Conservation (phyloP, 495 filamentous ascomycete genomes). For the Lasiosphaeria hispida region DNA sequence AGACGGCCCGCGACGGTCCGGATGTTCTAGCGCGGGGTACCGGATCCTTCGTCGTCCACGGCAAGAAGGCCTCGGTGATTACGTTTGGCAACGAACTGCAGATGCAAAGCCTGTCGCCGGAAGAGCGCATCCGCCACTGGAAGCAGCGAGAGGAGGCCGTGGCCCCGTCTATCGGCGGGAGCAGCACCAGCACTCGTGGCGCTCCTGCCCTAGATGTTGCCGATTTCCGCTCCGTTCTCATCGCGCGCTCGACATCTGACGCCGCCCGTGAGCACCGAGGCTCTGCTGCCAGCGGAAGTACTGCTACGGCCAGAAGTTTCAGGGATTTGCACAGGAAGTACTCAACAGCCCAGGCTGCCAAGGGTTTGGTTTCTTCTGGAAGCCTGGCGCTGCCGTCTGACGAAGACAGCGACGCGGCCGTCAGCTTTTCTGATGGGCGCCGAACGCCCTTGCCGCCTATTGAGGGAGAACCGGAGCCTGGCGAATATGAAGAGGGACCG, state of each 20-base stretch:
- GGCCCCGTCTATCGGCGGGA: slow-evolving; percentile 4
- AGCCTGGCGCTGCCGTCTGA: slow-evolving; percentile 46
- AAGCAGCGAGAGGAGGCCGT: slow-evolving; percentile 38
- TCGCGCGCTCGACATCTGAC: slow-evolving; percentile 26
- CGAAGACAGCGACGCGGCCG: slow-evolving; percentile 55
- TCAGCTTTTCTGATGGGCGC: slow-evolving; percentile 56
- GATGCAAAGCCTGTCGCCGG: slow-evolving; percentile 75
- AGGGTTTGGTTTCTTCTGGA: slow-evolving; percentile 22
- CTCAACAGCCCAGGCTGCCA: slow-evolving; percentile 42
- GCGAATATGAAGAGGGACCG: slow-evolving; percentile 11
- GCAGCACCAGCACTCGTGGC: not conserved
- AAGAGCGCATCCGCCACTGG: slow-evolving; percentile 63
- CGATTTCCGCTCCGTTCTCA: slow-evolving; percentile 35
- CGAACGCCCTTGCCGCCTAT: slow-evolving; percentile 52
- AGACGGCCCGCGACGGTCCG: slow-evolving; percentile 50
- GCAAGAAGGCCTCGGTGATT: slow-evolving; percentile 95
- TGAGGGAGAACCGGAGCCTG: slow-evolving; percentile 39
- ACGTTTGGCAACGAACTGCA: slow-evolving; percentile 92
- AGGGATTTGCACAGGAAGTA: slow-evolving; percentile 52
- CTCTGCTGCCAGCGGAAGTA: slow-evolving; percentile 54
- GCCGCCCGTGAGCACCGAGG: slow-evolving; percentile 42
- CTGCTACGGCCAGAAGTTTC: slow-evolving; percentile 55
- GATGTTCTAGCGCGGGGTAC: slow-evolving; percentile 74
- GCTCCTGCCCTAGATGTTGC: slow-evolving; percentile 12
- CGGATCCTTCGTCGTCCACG: slow-evolving; percentile 91